These are phyloP conservation scores for Phytopythium sindhum DNA, from an alignment of 352 stramenopile species.

Conservation along the genomic window DNA sequence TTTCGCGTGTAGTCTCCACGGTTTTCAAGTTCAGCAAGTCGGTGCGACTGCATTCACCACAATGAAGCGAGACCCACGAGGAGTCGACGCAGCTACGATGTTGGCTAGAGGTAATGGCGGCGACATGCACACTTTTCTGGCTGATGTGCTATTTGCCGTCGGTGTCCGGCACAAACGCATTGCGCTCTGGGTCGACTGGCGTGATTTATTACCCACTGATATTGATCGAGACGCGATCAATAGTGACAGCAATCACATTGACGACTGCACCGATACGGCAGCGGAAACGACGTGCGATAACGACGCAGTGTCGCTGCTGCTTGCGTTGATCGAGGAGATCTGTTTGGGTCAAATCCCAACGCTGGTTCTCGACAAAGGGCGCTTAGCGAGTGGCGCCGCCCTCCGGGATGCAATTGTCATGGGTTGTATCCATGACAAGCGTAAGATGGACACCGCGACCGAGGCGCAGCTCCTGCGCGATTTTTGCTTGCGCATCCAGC, in stretches of 20 bases:
- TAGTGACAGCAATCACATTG: background rate
- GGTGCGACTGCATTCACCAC: background rate
- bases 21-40: conserved; percentile 27
- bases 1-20: conserved; percentile 37
- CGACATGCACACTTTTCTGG: conserved; percentile 1
- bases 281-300: background rate
- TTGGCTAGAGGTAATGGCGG: background rate
- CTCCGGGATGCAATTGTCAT: conserved; percentile 32
- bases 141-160: conserved; percentile 15
- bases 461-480: conserved; percentile 26
- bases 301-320: conserved; percentile 11
- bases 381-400: conserved; percentile 12
- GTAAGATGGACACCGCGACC: conserved; percentile 27
- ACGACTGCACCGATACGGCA: background rate
- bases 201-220: background rate
- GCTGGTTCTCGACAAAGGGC: conserved; percentile 18
- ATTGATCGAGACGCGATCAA: background rate
- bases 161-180: conserved; percentile 34
- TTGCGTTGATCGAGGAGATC: conserved; percentile 29
- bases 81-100: background rate
- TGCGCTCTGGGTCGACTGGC: conserved; percentile 27
- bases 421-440: conserved; percentile 32
- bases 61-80: background rate
- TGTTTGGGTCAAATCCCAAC: conserved; percentile 31
- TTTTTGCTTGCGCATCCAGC: conserved; percentile 25